phyloP scores from a whole-genome alignment of 176 grass and related monocot genomes.

The Musa schizocarpa region DNA sequence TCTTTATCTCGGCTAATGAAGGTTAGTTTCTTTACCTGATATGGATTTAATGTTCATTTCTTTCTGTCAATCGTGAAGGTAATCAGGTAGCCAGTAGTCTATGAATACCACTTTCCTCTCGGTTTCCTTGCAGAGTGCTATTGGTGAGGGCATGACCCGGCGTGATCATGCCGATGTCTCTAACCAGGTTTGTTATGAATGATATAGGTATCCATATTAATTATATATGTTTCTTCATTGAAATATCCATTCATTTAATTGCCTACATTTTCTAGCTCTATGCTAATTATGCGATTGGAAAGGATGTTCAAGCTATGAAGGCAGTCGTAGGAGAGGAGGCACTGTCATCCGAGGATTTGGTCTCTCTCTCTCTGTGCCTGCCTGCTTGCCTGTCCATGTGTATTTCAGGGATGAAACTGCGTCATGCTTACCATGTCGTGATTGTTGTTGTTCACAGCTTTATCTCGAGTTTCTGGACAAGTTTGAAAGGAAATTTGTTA shows the following conservation, averaged over 20 bases:
- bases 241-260: slow-evolving; percentile 5
- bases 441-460: slow-evolving; percentile 34
- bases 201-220: slow-evolving; percentile 2
- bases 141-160: slow-evolving; percentile 98
- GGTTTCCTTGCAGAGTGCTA: slow-evolving; percentile 60
- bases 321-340: slow-evolving; percentile 97
- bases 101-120: too few species aligned
- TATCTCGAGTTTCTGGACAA: slow-evolving; percentile 91
- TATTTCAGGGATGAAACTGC: not conserved
- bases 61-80: too few species aligned
- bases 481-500: slow-evolving; percentile 81
- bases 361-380: slow-evolving; percentile 13
- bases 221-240: not conserved
- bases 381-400: too few species aligned
- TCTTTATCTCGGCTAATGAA: slow-evolving; percentile 96
- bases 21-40: slow-evolving; percentile 32
- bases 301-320: slow-evolving; percentile 99
- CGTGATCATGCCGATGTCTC: slow-evolving; percentile 91
- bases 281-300: slow-evolving; percentile 97
- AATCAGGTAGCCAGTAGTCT: too few species aligned
- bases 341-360: slow-evolving; percentile 93
- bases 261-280: slow-evolving; percentile 54
- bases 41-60: not conserved
- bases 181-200: slow-evolving; percentile 55
- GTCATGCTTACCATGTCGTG: not conserved